Percentiles rank a stretch among this genome's conserved stretches.
Conservation (phyloP, 306 rosid species). For the Castanea crenata region DNA sequence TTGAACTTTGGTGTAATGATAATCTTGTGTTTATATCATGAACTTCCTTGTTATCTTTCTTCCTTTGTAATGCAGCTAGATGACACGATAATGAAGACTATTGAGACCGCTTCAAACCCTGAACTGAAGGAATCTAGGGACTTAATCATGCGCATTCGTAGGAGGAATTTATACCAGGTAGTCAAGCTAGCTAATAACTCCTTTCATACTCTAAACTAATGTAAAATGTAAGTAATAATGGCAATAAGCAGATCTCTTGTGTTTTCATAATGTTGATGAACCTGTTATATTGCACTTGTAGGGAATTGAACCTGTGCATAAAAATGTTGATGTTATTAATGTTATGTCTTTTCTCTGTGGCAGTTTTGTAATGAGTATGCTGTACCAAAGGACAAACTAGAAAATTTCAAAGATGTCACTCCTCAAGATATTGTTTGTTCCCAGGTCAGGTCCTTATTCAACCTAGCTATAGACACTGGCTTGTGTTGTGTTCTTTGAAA, state of each 20-base stretch:
- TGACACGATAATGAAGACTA: slow-evolving; percentile 76
- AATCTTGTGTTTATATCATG: slow-evolving; percentile 7
- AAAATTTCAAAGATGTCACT: slow-evolving; percentile 74
- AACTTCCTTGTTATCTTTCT: slow-evolving; percentile 1
- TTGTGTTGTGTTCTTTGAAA: slow-evolving; percentile 20
- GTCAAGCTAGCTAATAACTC: neutral
- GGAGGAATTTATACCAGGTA: slow-evolving; percentile 89
- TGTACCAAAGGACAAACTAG: slow-evolving; percentile 81
- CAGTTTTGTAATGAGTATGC: slow-evolving; percentile 95
- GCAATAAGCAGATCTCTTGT: neutral
- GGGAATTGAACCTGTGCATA: neutral
- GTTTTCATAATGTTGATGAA: neutral
- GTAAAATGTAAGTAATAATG: neutral
- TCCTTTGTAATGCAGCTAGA: slow-evolving; percentile 69
- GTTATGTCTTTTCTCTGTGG: neutral
- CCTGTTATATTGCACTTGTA: neutral
- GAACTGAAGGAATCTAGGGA: slow-evolving; percentile 87
- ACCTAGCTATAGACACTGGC: slow-evolving; percentile 9
- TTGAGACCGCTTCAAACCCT: slow-evolving; percentile 63
- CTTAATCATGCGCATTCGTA: slow-evolving; percentile 73
- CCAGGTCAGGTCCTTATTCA: slow-evolving; percentile 48
- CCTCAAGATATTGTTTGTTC: slow-evolving; percentile 92
- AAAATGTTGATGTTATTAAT: neutral
- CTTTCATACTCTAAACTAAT: neutral
- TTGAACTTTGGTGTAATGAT: slow-evolving; percentile 1